phyloP scores from a whole-genome alignment of 805 yeast species.

The Kodamaea kakaduensis region DNA sequence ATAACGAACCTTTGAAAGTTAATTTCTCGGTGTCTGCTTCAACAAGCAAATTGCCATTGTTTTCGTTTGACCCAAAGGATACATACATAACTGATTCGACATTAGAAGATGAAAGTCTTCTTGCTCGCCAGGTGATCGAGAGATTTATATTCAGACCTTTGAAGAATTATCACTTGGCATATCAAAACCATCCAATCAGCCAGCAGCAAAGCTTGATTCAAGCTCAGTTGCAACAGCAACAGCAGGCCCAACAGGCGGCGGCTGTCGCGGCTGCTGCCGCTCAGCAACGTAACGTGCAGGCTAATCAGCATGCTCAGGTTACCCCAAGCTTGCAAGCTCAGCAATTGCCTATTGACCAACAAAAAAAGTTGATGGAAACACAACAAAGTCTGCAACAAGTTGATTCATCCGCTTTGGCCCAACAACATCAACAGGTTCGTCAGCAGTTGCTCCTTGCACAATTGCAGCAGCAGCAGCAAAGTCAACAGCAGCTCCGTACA shows the following conservation, averaged over 20 bases:
- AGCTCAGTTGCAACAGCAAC: constrained; percentile 26
- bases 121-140: constrained; percentile 41
- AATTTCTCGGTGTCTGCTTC: constrained; percentile 24
- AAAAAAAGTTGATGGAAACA: constrained; percentile 14
- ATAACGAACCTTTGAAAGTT: constrained; percentile 38
- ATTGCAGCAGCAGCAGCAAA: constrained; percentile 47
- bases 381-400: constrained; percentile 11
- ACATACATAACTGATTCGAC: constrained; percentile 27
- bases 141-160: constrained; percentile 37
- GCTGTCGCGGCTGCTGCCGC: constrained; percentile 13
- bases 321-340: constrained; percentile 20
- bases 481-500: constrained; percentile 23
- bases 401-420: constrained; percentile 10
- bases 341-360: constrained; percentile 32
- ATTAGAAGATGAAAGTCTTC: constrained; percentile 33
- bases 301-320: constrained; percentile 13
- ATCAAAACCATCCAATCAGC: constrained; percentile 39
- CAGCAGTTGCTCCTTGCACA: constrained; percentile 17
- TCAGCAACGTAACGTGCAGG: constrained; percentile 10
- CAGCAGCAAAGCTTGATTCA: constrained; percentile 32
- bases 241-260: constrained; percentile 20
- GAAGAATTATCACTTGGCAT: constrained; percentile 44
- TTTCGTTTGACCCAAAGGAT: constrained; percentile 40
- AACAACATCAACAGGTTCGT: constrained; percentile 16
- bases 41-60: constrained; percentile 39